A percentile compares a stretch with the other conserved stretches of the same genome.
Conservation (phyloP, 2,329 filamentous ascomycete genomes). For the Cordyceps fumosorosea region DNA sequence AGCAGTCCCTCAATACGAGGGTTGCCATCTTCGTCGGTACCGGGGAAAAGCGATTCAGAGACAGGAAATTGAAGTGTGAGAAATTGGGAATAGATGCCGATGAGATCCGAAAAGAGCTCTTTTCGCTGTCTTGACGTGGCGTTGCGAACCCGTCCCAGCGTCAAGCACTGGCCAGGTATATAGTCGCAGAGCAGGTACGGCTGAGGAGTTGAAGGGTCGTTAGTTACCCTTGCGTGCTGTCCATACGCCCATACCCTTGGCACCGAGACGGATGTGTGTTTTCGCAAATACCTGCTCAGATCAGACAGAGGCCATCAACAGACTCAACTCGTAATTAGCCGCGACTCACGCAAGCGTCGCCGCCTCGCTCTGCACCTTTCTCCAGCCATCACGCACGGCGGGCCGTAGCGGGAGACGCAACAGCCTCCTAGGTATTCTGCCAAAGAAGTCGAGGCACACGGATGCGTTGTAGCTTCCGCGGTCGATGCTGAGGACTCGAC, state of each 20-base stretch:
- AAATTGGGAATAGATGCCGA: neutral
- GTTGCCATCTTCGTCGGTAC: no score
- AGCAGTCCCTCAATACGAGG: no score
- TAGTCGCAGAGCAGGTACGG: neutral
- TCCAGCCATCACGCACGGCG: neutral
- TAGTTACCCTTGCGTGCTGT: neutral
- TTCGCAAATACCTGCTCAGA: neutral
- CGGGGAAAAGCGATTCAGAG: no score
- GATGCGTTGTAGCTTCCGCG: constrained; percentile 3
- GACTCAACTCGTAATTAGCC: neutral
- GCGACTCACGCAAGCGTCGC: neutral
- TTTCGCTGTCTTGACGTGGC: neutral
- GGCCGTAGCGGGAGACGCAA: neutral
- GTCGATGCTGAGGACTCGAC: neutral
- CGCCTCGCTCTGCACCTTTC: neutral
- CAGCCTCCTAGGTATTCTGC: neutral
- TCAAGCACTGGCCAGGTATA: neutral
- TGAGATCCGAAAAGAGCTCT: neutral
- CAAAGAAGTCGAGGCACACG: neutral
- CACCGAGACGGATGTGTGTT: neutral
- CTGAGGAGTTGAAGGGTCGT: neutral
- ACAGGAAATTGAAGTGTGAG: neutral
- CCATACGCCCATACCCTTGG: neutral
- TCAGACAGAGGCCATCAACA: neutral
- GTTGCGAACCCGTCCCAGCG: neutral